Base-by-base conservation (phyloP, 1,284 basidiomycete genomes). In the Boletus semigastroideus region DNA sequence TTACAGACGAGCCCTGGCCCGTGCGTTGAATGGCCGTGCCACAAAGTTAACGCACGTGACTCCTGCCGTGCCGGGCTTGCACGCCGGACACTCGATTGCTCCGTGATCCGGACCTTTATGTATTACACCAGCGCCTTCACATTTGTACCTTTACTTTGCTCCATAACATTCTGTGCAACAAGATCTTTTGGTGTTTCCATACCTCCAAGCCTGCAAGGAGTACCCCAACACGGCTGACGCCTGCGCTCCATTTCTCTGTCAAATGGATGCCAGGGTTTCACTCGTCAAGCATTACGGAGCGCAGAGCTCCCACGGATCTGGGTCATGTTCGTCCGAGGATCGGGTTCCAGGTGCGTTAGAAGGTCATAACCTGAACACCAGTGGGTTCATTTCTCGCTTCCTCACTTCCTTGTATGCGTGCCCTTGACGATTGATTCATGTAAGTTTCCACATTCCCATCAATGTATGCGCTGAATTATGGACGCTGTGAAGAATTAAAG, bases 301-400 rank as follows among this genome's bases (percentile, higher is more conserved):
- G 22, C 27, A 42, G 43, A 22, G 16, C 46, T 39, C 2, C 38
- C 16, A 48, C 46, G 10, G 45, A 59, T 61, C 45, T 17, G 20
- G 27, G 14, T 43, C 16, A 13, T 25, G 16, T 34, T 50, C 12
- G 27, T 41, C 59, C 46, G 59, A 60, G 63, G 61, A 61, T 61
- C 52, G 45, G 30, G 44, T 14, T 6, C 38, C 28, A 31, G 34
- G 51, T 49, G 47, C 22, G 45, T 56, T 28, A 34, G 33, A 36
- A 5, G 27, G 19, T 20, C 25, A 41, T 41, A 42, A 20, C 11
- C 20, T 7, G 46, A 38, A 10, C 27, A 42, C 42, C 56, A 36
- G 48, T 44, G 40, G 45, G 19, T 14, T 48, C 55, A 30, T 46
- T 36, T 25, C 33, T 17, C 31, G n/a, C 13, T 38, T 30, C 36